A percentile compares a stretch with the other conserved stretches of the same genome.
phyloP scores from a whole-genome alignment of 2,329 filamentous ascomycete species.

The Grosmannia clavigera region DNA sequence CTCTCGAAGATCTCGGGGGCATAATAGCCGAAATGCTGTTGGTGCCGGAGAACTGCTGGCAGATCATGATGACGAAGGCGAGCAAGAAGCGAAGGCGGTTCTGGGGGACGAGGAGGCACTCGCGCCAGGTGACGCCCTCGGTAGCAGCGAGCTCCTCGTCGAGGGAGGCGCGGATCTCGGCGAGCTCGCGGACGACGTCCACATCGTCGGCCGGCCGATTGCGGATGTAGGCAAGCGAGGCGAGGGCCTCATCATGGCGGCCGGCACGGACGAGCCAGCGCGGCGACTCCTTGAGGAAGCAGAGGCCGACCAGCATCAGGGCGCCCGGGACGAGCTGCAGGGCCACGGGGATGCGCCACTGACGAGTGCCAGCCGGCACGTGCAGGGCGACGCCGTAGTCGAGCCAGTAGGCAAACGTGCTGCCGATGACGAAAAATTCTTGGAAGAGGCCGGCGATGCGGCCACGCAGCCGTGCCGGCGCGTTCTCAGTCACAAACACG shows the following conservation, averaged over 20 bases:
- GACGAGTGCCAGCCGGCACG: constrained; percentile 23
- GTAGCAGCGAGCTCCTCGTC: neutral
- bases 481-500: constrained; percentile 33
- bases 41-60: constrained; percentile 62
- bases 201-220: constrained; percentile 52
- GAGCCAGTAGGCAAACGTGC: constrained; percentile 27
- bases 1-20: constrained; percentile 50
- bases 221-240: constrained; percentile 57
- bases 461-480: constrained; percentile 32
- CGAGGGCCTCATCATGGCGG: constrained; percentile 49
- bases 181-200: constrained; percentile 62
- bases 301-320: constrained; percentile 51
- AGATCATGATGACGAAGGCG: constrained; percentile 2
- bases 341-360: constrained; percentile 38
- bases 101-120: constrained; percentile 16
- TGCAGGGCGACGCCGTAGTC: constrained; percentile 31
- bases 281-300: constrained; percentile 57
- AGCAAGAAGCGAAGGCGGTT: constrained; percentile 3
- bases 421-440: constrained; percentile 30
- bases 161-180: constrained; percentile 46
- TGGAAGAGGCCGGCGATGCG: constrained; percentile 30
- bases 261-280: constrained; percentile 68
- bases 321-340: constrained; percentile 54
- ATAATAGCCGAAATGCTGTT: constrained; percentile 57
- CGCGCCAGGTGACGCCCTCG: constrained; percentile 3